Evolutionary conservation across 176 grass and related monocot species (phyloP), one percentile per base, ranked within the genome.

Genomic region (Carex pumila): DNA sequence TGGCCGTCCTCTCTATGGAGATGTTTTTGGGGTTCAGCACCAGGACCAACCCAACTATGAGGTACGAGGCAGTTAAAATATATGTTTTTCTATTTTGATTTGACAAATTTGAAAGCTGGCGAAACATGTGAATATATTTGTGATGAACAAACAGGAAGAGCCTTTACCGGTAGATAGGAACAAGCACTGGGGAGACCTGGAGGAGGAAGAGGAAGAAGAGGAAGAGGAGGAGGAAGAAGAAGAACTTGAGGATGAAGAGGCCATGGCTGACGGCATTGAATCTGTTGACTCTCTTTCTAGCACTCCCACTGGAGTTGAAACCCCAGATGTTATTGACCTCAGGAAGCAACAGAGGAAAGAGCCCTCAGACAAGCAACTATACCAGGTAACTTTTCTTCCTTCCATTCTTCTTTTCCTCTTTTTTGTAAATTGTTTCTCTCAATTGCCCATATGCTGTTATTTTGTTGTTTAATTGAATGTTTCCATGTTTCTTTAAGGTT

Each of bases 181-280:
- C 85, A 95, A 95, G 62, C 95, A 98, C 71, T 98, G 95, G 92
- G 95, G 92, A 89, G 95, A 98, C 81, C 85, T 98, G 85, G 95
- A 94, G 59, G 92, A 94, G 63, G 92, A 94, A 57, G 92, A 93
- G 61, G 91, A 94, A 57, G 92, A 92, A 10, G 91, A 92, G n/a
- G 91, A 91, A 15, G 92, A 94, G 6, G 88, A 90, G 70, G 87
- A 87, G 21, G 85, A 85, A 0, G 86, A 85, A 18, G 92, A 94
- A 66, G 92, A 88, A 73, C 59, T 18, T 59, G 89, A 91, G 89
- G 92, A 94, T 70, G 92, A 94, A 6, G 89, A 94, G 61, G 92
- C 94, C 2, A 85, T 98, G 96, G 96, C 91, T 75, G 91, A 87
- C 5, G 96, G 96, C 66, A 93, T 87, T 71, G 80, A 98, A 47